phyloP scores from a whole-genome alignment of 1,284 basidiomycete species.

The Wallemia ichthyophaga region DNA sequence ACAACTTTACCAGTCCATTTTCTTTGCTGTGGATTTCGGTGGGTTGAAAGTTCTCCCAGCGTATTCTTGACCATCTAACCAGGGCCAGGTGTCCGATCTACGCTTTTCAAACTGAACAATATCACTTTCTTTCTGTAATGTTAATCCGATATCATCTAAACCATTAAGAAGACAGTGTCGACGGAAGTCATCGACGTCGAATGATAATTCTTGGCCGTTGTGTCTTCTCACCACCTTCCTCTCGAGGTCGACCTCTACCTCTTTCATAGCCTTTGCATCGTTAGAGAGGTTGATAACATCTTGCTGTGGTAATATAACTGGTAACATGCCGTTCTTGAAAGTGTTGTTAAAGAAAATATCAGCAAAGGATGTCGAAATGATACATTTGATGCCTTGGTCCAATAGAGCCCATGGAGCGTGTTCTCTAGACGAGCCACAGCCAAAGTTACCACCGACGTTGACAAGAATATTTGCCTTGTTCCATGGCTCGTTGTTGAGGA shows the following conservation, averaged over 20 bases:
- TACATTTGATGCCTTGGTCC: slow-evolving; percentile 73
- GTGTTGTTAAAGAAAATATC: slow-evolving; percentile 80
- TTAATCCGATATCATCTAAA: slow-evolving; percentile 74
- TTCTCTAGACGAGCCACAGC: slow-evolving; percentile 75
- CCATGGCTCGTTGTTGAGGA: slow-evolving; percentile 63
- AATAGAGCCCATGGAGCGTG: slow-evolving; percentile 92
- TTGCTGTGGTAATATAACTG: slow-evolving; percentile 41
- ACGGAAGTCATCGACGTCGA: slow-evolving; percentile 59
- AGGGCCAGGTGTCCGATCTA: slow-evolving; percentile 50
- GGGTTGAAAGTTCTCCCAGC: slow-evolving; percentile 19
- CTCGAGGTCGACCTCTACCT: slow-evolving; percentile 69
- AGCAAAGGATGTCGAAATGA: slow-evolving; percentile 78
- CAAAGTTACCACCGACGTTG: slow-evolving; percentile 73
- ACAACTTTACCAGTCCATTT: slow-evolving; percentile 41
- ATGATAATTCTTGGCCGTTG: slow-evolving; percentile 42
- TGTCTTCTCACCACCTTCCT: slow-evolving; percentile 49
- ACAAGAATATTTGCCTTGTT: slow-evolving; percentile 54
- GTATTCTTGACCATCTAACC: slow-evolving; percentile 79
- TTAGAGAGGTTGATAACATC: slow-evolving; percentile 43
- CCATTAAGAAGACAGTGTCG: slow-evolving; percentile 75
- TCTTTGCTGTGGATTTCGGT: slow-evolving; percentile 18
- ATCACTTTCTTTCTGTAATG: slow-evolving; percentile 36
- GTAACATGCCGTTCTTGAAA: slow-evolving; percentile 91
- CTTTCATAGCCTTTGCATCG: slow-evolving; percentile 47
- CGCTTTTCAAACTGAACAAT: slow-evolving; percentile 49